Evolutionary conservation across 768 basidiomycete genomes (phyloP).

Genomic region (Suillus subalutaceus): DNA sequence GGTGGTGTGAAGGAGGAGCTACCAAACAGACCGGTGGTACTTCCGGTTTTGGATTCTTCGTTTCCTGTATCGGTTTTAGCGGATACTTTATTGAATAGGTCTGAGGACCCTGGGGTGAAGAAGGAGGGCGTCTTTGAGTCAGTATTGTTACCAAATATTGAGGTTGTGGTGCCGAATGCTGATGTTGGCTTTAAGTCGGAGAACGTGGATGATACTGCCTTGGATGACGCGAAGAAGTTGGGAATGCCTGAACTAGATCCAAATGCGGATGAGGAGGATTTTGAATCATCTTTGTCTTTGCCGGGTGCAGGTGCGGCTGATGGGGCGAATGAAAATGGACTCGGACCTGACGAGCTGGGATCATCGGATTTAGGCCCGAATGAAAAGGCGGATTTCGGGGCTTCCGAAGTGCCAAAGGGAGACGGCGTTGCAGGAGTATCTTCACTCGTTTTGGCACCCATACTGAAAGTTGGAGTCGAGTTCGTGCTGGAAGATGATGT

Average conservation of each 20-base stretch:
- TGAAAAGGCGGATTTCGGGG: slow-evolving; percentile 34
- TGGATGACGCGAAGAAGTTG: slow-evolving; percentile 27
- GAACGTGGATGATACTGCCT: slow-evolving; percentile 17
- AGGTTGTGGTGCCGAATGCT: slow-evolving; percentile 22
- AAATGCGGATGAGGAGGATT: slow-evolving; percentile 19
- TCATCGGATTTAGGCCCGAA: slow-evolving; percentile 20
- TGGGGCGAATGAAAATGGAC: slow-evolving; percentile 23
- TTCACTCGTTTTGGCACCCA: slow-evolving; percentile 25
- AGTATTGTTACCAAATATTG: slow-evolving; percentile 27
- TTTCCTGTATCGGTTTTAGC: slow-evolving; percentile 22
- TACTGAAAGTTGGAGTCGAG: slow-evolving; percentile 17
- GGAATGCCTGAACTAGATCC: slow-evolving; percentile 19
- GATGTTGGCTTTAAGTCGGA: slow-evolving; percentile 31
- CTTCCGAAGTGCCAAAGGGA: slow-evolving; percentile 17
- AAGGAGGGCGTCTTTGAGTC: slow-evolving; percentile 21
- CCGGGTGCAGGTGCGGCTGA: slow-evolving; percentile 15
- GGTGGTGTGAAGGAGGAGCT: slow-evolving; percentile 15
- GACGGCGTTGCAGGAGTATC: slow-evolving; percentile 14
- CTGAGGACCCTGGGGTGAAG: slow-evolving; percentile 16
- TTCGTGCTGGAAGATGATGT: slow-evolving; percentile 18
- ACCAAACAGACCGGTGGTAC: slow-evolving; percentile 23
- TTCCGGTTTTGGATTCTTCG: slow-evolving; percentile 2
- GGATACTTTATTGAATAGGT: slow-evolving; percentile 4
- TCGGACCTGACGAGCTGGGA: slow-evolving; percentile 14
- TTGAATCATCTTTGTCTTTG: slow-evolving; percentile 9